Conservation (phyloP, 345 rosid species). For the Salix udensis region DNA sequence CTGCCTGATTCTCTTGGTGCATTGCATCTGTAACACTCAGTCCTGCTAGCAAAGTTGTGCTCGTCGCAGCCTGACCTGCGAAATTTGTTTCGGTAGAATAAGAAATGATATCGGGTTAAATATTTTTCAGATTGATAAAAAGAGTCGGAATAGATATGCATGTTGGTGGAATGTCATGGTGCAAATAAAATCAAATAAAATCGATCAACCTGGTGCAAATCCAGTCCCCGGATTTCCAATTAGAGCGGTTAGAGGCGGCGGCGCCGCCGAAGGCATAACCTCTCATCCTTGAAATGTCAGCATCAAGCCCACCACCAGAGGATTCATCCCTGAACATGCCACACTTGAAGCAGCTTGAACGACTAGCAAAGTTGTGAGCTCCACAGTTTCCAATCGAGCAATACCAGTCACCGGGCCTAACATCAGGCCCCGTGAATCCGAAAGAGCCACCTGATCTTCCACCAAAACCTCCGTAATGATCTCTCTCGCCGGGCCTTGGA, state of each 20-base stretch:
- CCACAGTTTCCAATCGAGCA: conserved; percentile 83
- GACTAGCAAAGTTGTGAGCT: conserved; percentile 86
- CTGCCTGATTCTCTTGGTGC: conserved; percentile 63
- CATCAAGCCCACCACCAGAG: conserved; percentile 33
- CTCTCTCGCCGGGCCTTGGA: conserved; percentile 37
- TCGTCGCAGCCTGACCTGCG: conserved; percentile 74
- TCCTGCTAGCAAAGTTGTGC: conserved; percentile 93
- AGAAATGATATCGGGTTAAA: not conserved
- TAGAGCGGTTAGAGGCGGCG: conserved; percentile 39
- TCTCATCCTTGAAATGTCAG: conserved; percentile 47
- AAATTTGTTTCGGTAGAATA: not conserved
- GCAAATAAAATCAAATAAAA: too few relatives aligned
- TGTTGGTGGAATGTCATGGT: too few relatives aligned
- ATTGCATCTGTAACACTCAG: conserved; percentile 85
- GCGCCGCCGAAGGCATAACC: conserved; percentile 35
- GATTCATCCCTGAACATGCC: conserved; percentile 70
- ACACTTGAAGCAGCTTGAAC: conserved; percentile 89
- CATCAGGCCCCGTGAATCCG: conserved; percentile 83
- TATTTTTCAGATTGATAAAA: too few relatives aligned
- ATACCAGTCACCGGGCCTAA: conserved; percentile 95
- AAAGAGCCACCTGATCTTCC: conserved; percentile 35
- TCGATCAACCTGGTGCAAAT: conserved; percentile 63
- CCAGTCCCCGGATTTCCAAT: conserved; percentile 97
- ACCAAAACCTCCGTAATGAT: conserved; percentile 37
- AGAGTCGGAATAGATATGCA: not conserved